Percentiles rank a stretch among this genome's conserved stretches.
phyloP scores from a whole-genome alignment of 2,329 filamentous ascomycete species.

The Fusarium sp. region DNA sequence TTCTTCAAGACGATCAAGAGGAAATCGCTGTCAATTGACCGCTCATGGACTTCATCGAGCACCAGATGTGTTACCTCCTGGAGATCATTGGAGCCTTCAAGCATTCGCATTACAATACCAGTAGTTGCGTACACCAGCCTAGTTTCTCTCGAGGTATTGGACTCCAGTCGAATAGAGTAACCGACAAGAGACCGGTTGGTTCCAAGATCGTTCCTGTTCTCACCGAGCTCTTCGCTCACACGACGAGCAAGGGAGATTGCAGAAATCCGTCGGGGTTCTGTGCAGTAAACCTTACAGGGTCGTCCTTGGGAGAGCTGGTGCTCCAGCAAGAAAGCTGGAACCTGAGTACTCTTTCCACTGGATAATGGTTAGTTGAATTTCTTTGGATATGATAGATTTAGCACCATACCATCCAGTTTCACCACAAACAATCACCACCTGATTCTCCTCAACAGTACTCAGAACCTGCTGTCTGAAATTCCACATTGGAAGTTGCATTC shows the following conservation, averaged over 20 bases:
- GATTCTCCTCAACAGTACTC: slow-evolving; percentile 78
- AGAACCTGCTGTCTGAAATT: slow-evolving; percentile 83
- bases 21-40: slow-evolving; percentile 96
- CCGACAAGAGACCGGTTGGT: slow-evolving; percentile 86
- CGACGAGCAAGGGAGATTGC: slow-evolving; percentile 92
- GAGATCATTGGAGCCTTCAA: slow-evolving; percentile 88
- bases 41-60: slow-evolving; percentile 97
- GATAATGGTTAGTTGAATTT: slow-evolving; percentile 38
- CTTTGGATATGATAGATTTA: background rate
- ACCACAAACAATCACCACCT: slow-evolving; percentile 92
- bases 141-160: slow-evolving; percentile 83
- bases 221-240: slow-evolving; percentile 94
- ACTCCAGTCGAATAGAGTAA: slow-evolving; percentile 93
- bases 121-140: slow-evolving; percentile 89
- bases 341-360: slow-evolving; percentile 93
- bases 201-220: slow-evolving; percentile 83
- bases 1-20: slow-evolving; percentile 90
- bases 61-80: slow-evolving; percentile 92
- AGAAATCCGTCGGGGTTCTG: slow-evolving; percentile 93
- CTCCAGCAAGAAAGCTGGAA: slow-evolving; percentile 94
- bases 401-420: slow-evolving; percentile 82
- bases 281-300: slow-evolving; percentile 92
- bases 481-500: slow-evolving; percentile 91
- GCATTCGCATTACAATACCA: slow-evolving; percentile 97
- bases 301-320: slow-evolving; percentile 84